phyloP scores from a whole-genome alignment of 495 filamentous ascomycete genomes.

The Beverwykella pulmonaria region DNA sequence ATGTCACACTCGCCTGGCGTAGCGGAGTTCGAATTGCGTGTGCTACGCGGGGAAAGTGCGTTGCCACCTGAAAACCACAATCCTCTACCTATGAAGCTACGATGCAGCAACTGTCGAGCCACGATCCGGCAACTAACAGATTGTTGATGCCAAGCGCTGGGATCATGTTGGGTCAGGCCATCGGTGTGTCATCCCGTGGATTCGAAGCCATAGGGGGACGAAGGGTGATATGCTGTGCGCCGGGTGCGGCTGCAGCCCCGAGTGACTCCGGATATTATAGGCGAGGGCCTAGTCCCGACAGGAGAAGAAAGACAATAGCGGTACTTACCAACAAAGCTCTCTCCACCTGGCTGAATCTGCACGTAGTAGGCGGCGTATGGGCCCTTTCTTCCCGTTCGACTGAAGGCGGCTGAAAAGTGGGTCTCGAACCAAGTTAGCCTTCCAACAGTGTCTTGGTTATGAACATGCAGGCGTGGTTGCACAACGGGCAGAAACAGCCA shows the following conservation, averaged over 20 bases:
- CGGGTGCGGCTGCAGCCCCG: background rate
- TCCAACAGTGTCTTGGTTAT: background rate
- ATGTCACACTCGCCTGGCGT: background rate
- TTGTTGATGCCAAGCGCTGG: background rate
- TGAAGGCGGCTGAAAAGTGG: conserved; percentile 80
- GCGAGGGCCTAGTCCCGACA: background rate
- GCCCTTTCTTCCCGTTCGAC: conserved; percentile 77
- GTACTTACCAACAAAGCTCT: conserved; percentile 63
- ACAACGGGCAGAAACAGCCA: background rate
- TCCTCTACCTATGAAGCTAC: background rate
- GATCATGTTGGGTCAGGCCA: background rate
- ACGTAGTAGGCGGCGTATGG: conserved; percentile 85
- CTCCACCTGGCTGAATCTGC: conserved; percentile 59
- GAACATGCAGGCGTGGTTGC: conserved; percentile 10
- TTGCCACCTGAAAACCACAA: background rate
- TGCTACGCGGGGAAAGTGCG: background rate
- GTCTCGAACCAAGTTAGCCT: conserved; percentile 50
- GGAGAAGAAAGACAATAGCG: conserved; percentile 19
- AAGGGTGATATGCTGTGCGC: background rate
- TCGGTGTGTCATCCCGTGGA: background rate
- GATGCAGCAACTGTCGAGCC: background rate
- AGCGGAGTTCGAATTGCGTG: no score
- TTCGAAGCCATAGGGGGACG: background rate
- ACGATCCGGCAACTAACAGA: no score
- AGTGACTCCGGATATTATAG: background rate